These are phyloP conservation scores for Tetrapisispora namnaoensis DNA, from an alignment of 805 yeast species.

Conservation along the genomic window DNA sequence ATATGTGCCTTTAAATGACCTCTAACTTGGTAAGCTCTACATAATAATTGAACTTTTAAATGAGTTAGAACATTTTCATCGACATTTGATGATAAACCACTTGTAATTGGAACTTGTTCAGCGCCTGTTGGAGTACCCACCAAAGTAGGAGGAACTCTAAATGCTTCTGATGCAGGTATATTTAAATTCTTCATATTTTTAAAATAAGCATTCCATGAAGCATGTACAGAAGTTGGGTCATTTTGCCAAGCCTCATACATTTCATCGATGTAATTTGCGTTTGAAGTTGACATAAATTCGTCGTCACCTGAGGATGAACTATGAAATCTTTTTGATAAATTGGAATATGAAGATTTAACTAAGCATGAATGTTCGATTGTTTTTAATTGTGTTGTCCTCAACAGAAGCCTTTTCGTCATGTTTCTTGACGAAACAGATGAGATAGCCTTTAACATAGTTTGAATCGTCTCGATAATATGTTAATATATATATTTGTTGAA, in stretches of 20 bases:
- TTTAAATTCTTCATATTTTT: slow-evolving; percentile 70
- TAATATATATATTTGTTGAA: too few species aligned
- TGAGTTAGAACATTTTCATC: slow-evolving; percentile 70
- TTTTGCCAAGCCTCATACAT: slow-evolving; percentile 92
- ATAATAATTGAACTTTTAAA: slow-evolving; percentile 89
- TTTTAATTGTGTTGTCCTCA: not conserved
- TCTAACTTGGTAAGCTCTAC: slow-evolving; percentile 97
- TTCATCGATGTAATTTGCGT: slow-evolving; percentile 91
- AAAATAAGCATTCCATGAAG: slow-evolving; percentile 95
- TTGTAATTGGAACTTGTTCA: slow-evolving; percentile 42
- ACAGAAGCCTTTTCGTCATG: slow-evolving; percentile 3
- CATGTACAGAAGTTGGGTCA: slow-evolving; percentile 87
- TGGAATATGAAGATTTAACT: not conserved
- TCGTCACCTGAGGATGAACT: slow-evolving; percentile 34
- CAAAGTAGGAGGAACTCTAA: slow-evolving; percentile 83
- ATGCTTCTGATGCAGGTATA: slow-evolving; percentile 67
- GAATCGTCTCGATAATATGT: too few species aligned
- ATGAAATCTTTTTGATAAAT: not conserved
- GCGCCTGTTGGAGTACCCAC: slow-evolving; percentile 74
- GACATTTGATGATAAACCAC: slow-evolving; percentile 31
- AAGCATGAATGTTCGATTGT: not conserved
- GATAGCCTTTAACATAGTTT: slow-evolving; percentile 7
- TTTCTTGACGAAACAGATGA: slow-evolving; percentile 2
- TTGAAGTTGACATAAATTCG: slow-evolving; percentile 70
- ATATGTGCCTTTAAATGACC: slow-evolving; percentile 93